Evolutionary conservation across 2,329 filamentous ascomycete species (phyloP).

Genomic region (Xylariales sp.): DNA sequence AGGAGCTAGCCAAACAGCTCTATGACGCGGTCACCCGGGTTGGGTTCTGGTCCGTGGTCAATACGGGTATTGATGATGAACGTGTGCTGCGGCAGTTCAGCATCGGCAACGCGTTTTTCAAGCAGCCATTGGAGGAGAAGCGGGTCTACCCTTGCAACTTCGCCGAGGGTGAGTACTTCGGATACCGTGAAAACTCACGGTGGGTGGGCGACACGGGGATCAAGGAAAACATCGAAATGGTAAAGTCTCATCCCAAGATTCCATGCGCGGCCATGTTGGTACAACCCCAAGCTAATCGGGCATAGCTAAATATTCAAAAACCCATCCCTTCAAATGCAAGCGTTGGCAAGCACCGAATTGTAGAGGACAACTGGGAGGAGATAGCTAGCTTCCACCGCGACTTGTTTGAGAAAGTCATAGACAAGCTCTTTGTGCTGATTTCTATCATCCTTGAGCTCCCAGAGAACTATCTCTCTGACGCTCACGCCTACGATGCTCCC

Average conservation of each 20-base stretch:
- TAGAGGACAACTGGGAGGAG: slow-evolving; percentile 19
- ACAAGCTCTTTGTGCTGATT: slow-evolving; percentile 44
- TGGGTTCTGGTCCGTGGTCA: slow-evolving; percentile 42
- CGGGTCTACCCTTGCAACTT: slow-evolving; percentile 20
- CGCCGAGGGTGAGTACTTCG: slow-evolving; percentile 21
- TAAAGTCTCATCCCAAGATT: slow-evolving; percentile 8
- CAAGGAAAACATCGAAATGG: slow-evolving; percentile 50
- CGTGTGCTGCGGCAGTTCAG: slow-evolving; percentile 18
- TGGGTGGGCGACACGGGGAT: slow-evolving; percentile 26
- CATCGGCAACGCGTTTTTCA: slow-evolving; percentile 17
- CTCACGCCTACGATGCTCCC: slow-evolving; percentile 19
- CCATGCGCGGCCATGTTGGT: no score
- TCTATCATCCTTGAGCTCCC: slow-evolving; percentile 28
- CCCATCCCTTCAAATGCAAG: slow-evolving; percentile 15
- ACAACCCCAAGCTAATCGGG: no score
- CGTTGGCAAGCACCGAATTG: slow-evolving; percentile 28
- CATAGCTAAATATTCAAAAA: slow-evolving; percentile 27
- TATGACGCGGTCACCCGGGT: slow-evolving; percentile 38
- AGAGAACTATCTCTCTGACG: slow-evolving; percentile 18
- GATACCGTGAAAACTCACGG: slow-evolving; percentile 31
- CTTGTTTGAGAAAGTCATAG: slow-evolving; percentile 32
- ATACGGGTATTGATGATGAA: slow-evolving; percentile 17
- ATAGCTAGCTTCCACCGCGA: slow-evolving; percentile 18
- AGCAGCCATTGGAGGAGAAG: slow-evolving; percentile 16
- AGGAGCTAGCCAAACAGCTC: slow-evolving; percentile 43